Evolutionary conservation across 768 basidiomycete species (phyloP), one percentile per base, ranked within the genome.

Genomic region (Butyriboletus loyo): DNA sequence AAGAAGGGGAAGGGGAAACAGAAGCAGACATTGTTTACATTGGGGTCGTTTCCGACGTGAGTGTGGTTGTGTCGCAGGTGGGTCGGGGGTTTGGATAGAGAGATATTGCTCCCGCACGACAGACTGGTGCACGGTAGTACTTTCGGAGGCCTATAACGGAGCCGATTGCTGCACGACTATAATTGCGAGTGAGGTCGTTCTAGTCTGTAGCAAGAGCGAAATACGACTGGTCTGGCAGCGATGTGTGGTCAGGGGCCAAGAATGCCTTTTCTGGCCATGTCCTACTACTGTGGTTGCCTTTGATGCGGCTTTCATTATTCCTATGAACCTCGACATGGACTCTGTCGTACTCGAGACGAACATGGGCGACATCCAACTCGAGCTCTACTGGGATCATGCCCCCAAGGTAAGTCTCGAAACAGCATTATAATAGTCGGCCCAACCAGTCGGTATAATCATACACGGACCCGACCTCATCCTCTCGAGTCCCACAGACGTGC

Each of bases 371-470:
- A 73, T 98, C 44, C 85, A 89, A 58, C 75, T 98, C 3, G 95
- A 98, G 71, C 78, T 98, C 22, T 98, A 98, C 73, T 92, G 87
- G 84, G 74, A 90, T 35, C 93, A 97, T 69, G 91, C 94, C 1
- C 95, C 93, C 67, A 80, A 77, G 72, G 79, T 80, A 52, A 50
- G 72, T 60, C 40, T 22, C 9, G 52, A 5, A 34, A 17, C 44
- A 22, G 1, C 28, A 9, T n/a, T n/a, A n/a, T n/a, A n/a, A n/a
- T 6, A 10, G 40, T 28, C 22, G 15, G 1, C 3, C 6, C 32
- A 8, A 17, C 13, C 8, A 15, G 1, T 19, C 11, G 21, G 2
- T n/a, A 8, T 7, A 39, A 22, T n/a, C 36, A 11, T 31, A 7
- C 10, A 17, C 13, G n/a, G 3, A 35, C 24, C 56, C 42, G 27